Conservation (phyloP, 1,284 basidiomycete genomes). For the Butyriboletus appendiculatus region DNA sequence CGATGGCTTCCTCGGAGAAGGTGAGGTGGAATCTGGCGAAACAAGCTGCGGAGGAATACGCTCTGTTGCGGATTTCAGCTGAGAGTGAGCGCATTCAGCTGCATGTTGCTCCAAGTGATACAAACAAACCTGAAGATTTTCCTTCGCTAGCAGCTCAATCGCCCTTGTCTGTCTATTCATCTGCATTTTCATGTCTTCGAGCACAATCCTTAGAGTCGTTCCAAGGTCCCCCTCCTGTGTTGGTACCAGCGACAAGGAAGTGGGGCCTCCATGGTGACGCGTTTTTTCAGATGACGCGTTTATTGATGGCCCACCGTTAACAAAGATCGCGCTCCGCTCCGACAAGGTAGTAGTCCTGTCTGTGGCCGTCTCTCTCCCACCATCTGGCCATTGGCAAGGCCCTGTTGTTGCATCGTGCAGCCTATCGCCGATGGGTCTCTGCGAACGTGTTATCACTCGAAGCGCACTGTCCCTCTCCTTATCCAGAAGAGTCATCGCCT, state of each 20-base stretch:
- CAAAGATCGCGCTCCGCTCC: constrained; percentile 13
- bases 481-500: constrained; percentile 37
- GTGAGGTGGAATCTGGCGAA: constrained; percentile 12
- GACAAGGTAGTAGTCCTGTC: constrained; percentile 17
- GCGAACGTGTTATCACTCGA: constrained; percentile 21
- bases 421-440: constrained; percentile 13
- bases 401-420: constrained; percentile 8
- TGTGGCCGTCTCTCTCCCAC: constrained; percentile 12
- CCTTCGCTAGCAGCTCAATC: constrained; percentile 32
- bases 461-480: constrained; percentile 36
- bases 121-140: constrained; percentile 33
- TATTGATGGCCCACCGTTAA: constrained; percentile 7
- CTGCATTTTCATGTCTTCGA: constrained; percentile 35
- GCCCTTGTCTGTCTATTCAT: constrained; percentile 36
- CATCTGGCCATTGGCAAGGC: constrained; percentile 15
- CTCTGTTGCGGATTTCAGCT: constrained; percentile 27
- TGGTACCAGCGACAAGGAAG: constrained; percentile 15
- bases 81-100: constrained; percentile 9
- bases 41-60: constrained; percentile 12
- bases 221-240: constrained; percentile 27
- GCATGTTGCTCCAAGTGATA: not conserved
- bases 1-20: constrained; percentile 22
- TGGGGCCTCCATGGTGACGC: constrained; percentile 13
- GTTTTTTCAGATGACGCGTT: constrained; percentile 14
- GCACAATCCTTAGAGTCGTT: constrained; percentile 24